phyloP scores from a whole-genome alignment of 495 filamentous ascomycete species.

The Podospora bellae-mahoneyi region DNA sequence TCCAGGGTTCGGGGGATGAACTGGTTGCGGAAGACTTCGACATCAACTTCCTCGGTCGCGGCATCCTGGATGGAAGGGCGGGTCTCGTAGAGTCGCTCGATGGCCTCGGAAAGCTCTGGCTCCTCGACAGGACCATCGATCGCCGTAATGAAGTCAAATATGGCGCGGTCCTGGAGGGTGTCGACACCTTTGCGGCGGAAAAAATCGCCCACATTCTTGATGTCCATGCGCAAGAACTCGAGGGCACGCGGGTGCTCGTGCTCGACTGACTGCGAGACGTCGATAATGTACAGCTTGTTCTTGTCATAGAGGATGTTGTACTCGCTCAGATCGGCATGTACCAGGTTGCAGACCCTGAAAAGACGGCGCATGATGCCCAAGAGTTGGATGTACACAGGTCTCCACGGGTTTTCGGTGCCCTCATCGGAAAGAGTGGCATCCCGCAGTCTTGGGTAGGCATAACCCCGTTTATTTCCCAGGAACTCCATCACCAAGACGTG shows the following conservation, averaged over 20 bases:
- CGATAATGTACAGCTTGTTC: slow-evolving; percentile 82
- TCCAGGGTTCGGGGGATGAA: slow-evolving; percentile 93
- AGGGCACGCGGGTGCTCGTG: slow-evolving; percentile 89
- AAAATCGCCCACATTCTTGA: slow-evolving; percentile 92
- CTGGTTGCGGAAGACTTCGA: slow-evolving; percentile 88
- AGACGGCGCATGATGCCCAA: slow-evolving; percentile 85
- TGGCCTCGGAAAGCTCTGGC: slow-evolving; percentile 40
- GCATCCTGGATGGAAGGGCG: slow-evolving; percentile 43
- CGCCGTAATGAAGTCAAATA: slow-evolving; percentile 77
- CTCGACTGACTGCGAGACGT: slow-evolving; percentile 95
- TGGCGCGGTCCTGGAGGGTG: slow-evolving; percentile 63
- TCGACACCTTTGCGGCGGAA: slow-evolving; percentile 82
- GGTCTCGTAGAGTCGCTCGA: slow-evolving; percentile 48
- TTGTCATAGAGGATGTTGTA: slow-evolving; percentile 94
- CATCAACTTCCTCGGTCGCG: slow-evolving; percentile 64
- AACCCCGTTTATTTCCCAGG: slow-evolving; percentile 80
- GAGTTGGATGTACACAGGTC: slow-evolving; percentile 72
- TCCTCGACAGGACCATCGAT: slow-evolving; percentile 50
- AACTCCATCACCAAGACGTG: slow-evolving; percentile 95
- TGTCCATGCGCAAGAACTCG: slow-evolving; percentile 94
- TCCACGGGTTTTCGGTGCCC: slow-evolving; percentile 72
- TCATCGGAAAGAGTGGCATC: slow-evolving; percentile 46
- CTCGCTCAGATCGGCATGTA: slow-evolving; percentile 94
- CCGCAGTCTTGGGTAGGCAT: slow-evolving; percentile 74
- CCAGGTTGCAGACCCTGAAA: slow-evolving; percentile 84